Evolutionary conservation across 2,329 filamentous ascomycete species (phyloP).

Genomic region (Colletotrichum musicola): DNA sequence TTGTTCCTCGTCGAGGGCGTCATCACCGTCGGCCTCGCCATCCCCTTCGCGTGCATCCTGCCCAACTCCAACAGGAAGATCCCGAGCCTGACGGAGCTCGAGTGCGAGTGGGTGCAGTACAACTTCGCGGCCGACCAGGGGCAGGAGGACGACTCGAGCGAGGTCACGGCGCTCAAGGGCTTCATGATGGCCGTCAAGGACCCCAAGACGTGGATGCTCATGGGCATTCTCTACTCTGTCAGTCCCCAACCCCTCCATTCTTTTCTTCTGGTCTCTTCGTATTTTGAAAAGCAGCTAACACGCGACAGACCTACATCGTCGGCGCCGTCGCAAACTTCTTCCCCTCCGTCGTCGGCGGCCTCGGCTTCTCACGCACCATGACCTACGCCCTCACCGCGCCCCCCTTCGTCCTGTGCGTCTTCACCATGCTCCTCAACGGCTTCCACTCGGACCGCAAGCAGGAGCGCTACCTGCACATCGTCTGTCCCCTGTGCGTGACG

Average conservation of each 20-base stretch:
- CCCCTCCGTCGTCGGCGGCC: slow-evolving; percentile 42
- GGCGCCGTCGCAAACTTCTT: slow-evolving; percentile 47
- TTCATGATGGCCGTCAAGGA: slow-evolving; percentile 48
- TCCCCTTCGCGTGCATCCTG: slow-evolving; percentile 33
- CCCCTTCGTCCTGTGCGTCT: slow-evolving; percentile 64
- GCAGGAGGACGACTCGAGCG: slow-evolving; percentile 32
- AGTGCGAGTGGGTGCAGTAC: slow-evolving; percentile 39
- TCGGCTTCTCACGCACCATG: slow-evolving; percentile 41
- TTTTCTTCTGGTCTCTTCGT: too few relatives aligned
- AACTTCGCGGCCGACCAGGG: slow-evolving; percentile 38
- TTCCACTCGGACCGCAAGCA: slow-evolving; percentile 79
- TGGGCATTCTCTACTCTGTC: slow-evolving; percentile 47
- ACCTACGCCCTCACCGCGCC: slow-evolving; percentile 43
- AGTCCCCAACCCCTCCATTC: background rate
- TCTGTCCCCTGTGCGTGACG: slow-evolving; percentile 70
- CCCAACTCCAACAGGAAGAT: slow-evolving; percentile 41
- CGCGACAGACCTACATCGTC: slow-evolving; percentile 45
- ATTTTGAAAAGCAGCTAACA: too few relatives aligned
- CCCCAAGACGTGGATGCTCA: slow-evolving; percentile 52
- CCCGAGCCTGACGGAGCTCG: slow-evolving; percentile 26
- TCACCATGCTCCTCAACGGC: slow-evolving; percentile 48
- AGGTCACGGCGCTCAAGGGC: slow-evolving; percentile 39
- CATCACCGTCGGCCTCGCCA: slow-evolving; percentile 36
- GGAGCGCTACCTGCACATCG: slow-evolving; percentile 78
- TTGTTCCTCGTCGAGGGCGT: slow-evolving; percentile 38